Evolutionary conservation across 116 monocot species (phyloP).

Genomic region (Zostera marina): DNA sequence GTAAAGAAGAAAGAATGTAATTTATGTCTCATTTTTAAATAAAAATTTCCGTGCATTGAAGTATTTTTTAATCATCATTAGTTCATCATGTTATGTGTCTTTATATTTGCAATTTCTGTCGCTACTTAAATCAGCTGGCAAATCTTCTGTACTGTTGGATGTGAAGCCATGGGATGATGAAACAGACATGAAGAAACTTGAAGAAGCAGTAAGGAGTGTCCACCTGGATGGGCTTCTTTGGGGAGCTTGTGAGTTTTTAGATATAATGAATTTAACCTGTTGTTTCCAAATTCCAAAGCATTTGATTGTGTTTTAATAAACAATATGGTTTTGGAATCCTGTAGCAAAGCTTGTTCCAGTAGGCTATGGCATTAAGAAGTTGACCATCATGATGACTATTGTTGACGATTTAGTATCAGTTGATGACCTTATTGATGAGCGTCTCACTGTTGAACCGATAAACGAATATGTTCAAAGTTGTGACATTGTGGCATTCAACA

Average conservation of each 20-base stretch:
- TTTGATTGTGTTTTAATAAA: neutral
- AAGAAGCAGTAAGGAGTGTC: conserved; percentile 42
- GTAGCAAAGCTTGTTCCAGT: conserved; percentile 54
- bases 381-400: conserved; percentile 60
- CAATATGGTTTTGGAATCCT: neutral
- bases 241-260: conserved; percentile 38
- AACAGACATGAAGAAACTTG: conserved; percentile 78
- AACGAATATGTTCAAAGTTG: conserved; percentile 64
- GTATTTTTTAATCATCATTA: too few relatives aligned
- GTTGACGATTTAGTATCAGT: conserved; percentile 59
- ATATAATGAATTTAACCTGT: neutral
- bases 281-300: too few relatives aligned
- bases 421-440: conserved; percentile 47
- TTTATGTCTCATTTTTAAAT: neutral
- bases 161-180: conserved; percentile 97
- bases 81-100: too few relatives aligned
- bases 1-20: conserved; percentile 84
- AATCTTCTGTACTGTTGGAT: conserved; percentile 68
- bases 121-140: conserved; percentile 22
- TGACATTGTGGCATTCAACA: conserved; percentile 76
- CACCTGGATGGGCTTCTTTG: conserved; percentile 39
- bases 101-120: too few relatives aligned
- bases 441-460: conserved; percentile 33
- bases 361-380: conserved; percentile 69
- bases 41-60: too few relatives aligned